Conservation (phyloP, 192 early-diverging fungal genomes). For the Coemansia sp. region DNA sequence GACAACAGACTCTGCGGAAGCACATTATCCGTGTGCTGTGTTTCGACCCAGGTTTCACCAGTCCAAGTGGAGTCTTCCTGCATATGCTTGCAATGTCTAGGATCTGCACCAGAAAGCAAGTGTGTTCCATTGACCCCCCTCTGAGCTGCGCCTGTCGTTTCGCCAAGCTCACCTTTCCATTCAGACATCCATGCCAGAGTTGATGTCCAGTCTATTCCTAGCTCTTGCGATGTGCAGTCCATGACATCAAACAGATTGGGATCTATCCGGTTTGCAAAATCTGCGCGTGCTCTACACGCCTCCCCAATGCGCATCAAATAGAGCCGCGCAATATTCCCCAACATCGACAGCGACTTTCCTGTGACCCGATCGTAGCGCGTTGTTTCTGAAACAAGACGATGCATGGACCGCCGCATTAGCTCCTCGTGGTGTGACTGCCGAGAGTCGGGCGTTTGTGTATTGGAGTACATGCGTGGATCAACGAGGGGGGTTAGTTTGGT, state of each 20-base stretch:
- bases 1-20: not conserved
- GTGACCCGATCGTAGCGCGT: conserved; percentile 45
- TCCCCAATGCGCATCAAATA: conserved; percentile 50
- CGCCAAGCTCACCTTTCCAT: conserved; percentile 37
- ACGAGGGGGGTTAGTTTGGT: conserved; percentile 18
- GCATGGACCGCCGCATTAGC: conserved; percentile 44
- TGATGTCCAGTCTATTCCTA: conserved; percentile 28
- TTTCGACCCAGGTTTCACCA: not conserved
- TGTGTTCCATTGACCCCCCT: not conserved
- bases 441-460: conserved; percentile 6
- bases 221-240: conserved; percentile 22
- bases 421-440: conserved; percentile 31
- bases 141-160: not conserved
- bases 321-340: conserved; percentile 40
- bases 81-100: not conserved
- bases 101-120: not conserved
- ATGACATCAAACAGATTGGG: conserved; percentile 38
- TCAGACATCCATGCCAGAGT: conserved; percentile 31
- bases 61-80: not conserved
- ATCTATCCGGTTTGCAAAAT: conserved; percentile 39
- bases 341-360: conserved; percentile 27
- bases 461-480: conserved; percentile 25
- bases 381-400: conserved; percentile 44
- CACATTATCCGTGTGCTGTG: not conserved
- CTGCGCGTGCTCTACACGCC: conserved; percentile 41